Conservation (phyloP, 2,329 filamentous ascomycete species). For the Ploettnerulaceae sp. region DNA sequence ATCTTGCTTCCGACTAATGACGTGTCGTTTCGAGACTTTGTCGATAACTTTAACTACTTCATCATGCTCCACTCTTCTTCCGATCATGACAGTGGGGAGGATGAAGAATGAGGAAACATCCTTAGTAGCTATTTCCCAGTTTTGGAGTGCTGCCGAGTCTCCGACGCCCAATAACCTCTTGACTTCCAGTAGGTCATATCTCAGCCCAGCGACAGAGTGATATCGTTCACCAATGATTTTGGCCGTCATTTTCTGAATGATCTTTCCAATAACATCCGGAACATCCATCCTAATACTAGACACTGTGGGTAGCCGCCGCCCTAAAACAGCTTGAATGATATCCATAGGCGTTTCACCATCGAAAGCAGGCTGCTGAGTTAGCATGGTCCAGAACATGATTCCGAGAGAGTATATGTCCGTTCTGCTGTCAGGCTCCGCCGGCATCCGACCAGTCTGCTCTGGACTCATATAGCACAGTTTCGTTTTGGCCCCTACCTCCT, state of each 20-base stretch:
- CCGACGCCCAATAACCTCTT: slow-evolving; percentile 71
- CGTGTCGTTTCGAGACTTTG: slow-evolving; percentile 64
- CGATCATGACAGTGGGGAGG: slow-evolving; percentile 76
- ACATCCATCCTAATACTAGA: slow-evolving; percentile 76
- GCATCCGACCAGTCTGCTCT: slow-evolving; percentile 90
- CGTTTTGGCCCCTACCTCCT: slow-evolving; percentile 79
- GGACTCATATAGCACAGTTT: slow-evolving; percentile 91
- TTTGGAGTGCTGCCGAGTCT: slow-evolving; percentile 63
- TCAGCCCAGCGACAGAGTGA: slow-evolving; percentile 81
- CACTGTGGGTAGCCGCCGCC: slow-evolving; percentile 70
- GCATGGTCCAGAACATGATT: slow-evolving; percentile 80
- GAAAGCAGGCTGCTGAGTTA: slow-evolving; percentile 76
- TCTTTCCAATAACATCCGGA: slow-evolving; percentile 73
- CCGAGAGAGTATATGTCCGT: slow-evolving; percentile 94
- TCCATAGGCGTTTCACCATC: slow-evolving; percentile 77
- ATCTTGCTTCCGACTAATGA: slow-evolving; percentile 40
- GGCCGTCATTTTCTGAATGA: slow-evolving; percentile 89
- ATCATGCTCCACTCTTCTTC: slow-evolving; percentile 66
- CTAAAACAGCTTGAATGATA: slow-evolving; percentile 84
- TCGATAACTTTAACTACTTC: slow-evolving; percentile 71
- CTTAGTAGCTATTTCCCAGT: slow-evolving; percentile 72
- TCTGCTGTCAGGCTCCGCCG: slow-evolving; percentile 82
- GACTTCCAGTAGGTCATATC: slow-evolving; percentile 71
- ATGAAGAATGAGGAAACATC: slow-evolving; percentile 93
- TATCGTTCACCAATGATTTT: slow-evolving; percentile 86